Evolutionary conservation across 2,329 filamentous ascomycete species (phyloP).

Genomic region (Aspergillus hortae): DNA sequence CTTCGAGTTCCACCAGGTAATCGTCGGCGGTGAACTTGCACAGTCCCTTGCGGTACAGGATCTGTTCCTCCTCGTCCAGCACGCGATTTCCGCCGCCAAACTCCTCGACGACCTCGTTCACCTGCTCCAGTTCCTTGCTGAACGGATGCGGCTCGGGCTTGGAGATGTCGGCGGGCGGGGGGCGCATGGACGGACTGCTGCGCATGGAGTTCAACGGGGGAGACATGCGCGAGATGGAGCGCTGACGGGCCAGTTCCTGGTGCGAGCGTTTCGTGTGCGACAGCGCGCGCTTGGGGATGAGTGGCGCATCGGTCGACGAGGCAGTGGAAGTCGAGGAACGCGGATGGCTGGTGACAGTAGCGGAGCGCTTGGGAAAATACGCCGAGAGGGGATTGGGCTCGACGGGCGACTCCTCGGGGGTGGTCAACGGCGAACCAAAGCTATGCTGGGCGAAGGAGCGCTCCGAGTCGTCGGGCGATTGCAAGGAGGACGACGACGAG

Average conservation of each 20-base stretch:
- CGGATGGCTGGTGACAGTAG: slow-evolving; percentile 59
- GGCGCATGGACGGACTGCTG: slow-evolving; percentile 31
- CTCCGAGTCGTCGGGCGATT: slow-evolving; percentile 71
- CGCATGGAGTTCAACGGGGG: slow-evolving; percentile 37
- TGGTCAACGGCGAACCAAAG: slow-evolving; percentile 46
- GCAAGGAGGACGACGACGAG: slow-evolving; percentile 49
- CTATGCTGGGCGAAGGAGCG: slow-evolving; percentile 45
- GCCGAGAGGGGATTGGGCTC: slow-evolving; percentile 55
- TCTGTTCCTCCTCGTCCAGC: slow-evolving; percentile 70
- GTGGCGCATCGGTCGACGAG: slow-evolving; percentile 54
- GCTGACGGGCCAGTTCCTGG: slow-evolving; percentile 68
- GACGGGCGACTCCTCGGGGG: slow-evolving; percentile 46
- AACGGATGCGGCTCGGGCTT: slow-evolving; percentile 63
- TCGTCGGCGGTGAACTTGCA: slow-evolving; percentile 73
- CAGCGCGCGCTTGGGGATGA: slow-evolving; percentile 72
- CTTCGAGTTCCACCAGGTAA: slow-evolving; percentile 77
- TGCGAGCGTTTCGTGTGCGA: slow-evolving; percentile 88
- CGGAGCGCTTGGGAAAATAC: slow-evolving; percentile 67
- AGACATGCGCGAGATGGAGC: slow-evolving; percentile 56
- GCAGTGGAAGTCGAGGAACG: slow-evolving; percentile 46
- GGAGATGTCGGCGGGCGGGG: slow-evolving; percentile 35
- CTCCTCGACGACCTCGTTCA: slow-evolving; percentile 90
- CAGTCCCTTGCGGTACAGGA: slow-evolving; percentile 67
- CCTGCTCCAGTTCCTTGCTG: slow-evolving; percentile 82
- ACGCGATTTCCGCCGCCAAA: slow-evolving; percentile 63